A percentile compares a stretch with the other conserved stretches of the same genome.
These are phyloP conservation scores for Alternaria viburni DNA, from an alignment of 2,329 filamentous ascomycete genomes.

Conservation along the genomic window DNA sequence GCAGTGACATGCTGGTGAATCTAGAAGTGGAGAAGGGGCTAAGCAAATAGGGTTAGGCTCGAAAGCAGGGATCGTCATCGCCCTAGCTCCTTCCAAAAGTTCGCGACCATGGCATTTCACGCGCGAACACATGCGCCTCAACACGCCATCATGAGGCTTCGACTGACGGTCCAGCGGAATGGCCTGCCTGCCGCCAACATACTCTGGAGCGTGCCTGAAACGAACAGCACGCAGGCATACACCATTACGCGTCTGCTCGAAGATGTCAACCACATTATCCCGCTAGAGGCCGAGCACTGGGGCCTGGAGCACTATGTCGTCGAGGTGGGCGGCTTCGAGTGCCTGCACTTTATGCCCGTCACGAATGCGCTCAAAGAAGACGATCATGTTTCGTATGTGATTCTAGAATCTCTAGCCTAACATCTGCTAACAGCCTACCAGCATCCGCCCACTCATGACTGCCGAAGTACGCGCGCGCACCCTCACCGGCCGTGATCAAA, in stretches of 20 bases:
- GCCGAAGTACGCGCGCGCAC: constrained; percentile 76
- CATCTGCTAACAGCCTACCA: constrained; percentile 43
- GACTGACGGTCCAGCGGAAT: constrained; percentile 47
- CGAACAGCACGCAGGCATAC: constrained; percentile 36
- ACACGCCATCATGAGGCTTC: constrained; percentile 43
- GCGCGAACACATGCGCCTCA: constrained; percentile 7
- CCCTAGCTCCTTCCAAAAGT: constrained; percentile 9
- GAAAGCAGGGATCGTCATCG: constrained; percentile 6
- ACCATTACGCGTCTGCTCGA: constrained; percentile 80
- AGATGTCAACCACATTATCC: constrained; percentile 78
- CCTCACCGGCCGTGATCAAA: constrained; percentile 80
- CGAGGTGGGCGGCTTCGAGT: constrained; percentile 80
- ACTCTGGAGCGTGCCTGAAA: constrained; percentile 46
- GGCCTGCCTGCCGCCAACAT: constrained; percentile 46
- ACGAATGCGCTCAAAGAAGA: constrained; percentile 76
- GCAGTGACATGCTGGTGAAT: neutral
- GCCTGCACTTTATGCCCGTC: constrained; percentile 81
- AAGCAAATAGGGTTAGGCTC: neutral
- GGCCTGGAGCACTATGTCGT: constrained; percentile 89
- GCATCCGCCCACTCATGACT: constrained; percentile 78
- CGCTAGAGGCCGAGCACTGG: constrained; percentile 82
- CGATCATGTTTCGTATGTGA: constrained; percentile 77
- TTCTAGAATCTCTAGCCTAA: neutral
- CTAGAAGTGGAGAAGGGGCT: neutral
- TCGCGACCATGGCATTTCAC: neutral